Evolutionary conservation across 352 stramenopile genomes (phyloP), one percentile per base, ranked within the genome.

Genomic region (Globisporangium alternatum): DNA sequence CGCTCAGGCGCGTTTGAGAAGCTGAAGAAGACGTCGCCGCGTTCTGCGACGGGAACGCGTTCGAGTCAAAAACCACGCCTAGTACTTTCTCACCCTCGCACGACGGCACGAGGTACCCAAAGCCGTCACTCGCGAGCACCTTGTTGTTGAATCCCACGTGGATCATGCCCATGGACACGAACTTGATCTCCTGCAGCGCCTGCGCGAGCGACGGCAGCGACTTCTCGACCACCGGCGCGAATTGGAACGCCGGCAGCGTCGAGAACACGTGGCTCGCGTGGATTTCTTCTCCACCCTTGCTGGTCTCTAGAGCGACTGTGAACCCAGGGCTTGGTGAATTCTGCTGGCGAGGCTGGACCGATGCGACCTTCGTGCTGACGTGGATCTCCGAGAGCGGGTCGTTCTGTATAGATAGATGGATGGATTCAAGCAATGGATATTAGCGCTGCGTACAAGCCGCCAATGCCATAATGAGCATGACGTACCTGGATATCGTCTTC

Each of bases 51-150:
- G 89, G 89, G 60, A 97, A 97, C 30, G 88, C 87, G 62, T 93
- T 91, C 49, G 86, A 95, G 79, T 97, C 89, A 67, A 90, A 97
- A 21, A 97, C 86, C 53, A 91, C 83, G 7, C 87, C 89, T 12
- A 96, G 77, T 28, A 96, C 74, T 28, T 78, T 76, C 61, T 96
- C 72, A 35, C 78, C 77, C 64, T 95, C 84, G 19, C 69, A 77
- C 15, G 74, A 84, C 4, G 89, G 89, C 19, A 97, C 77, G 48
- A 97, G 77, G 54, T 97, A 94, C 19, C 89, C 89, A 60, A 97
- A 97, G 41, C 89, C 89, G n/a, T 86, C 75, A 10, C 65, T 84
- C 56, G 69, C 44, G 31, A 95, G 70, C 65, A 91, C 71, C 19
- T 76, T 64, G 0, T 75, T 66, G 39, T 91, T 67, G 67, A 83